Conservation (phyloP, 176 grass and related monocot species). For the Carex pumila region DNA sequence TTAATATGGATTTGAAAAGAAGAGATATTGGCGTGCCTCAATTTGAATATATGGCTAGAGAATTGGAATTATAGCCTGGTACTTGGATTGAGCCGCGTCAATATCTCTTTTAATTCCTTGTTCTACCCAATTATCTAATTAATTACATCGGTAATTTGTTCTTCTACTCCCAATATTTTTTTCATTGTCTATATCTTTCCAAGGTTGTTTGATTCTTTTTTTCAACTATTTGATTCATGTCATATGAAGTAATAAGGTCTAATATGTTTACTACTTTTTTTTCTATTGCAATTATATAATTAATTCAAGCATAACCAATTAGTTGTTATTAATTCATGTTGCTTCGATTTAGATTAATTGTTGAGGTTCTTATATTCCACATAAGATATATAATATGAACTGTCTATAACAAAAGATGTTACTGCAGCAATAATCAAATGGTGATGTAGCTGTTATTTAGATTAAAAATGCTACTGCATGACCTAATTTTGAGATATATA, state of each 20-base stretch:
- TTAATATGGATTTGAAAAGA: slow-evolving; percentile 15
- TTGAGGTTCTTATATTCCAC: neutral
- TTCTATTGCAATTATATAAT: neutral
- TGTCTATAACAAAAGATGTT: neutral
- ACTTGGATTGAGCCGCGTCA: slow-evolving; percentile 93
- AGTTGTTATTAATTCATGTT: neutral
- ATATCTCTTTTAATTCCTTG: slow-evolving; percentile 44
- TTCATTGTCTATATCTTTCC: neutral
- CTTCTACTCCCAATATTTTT: neutral
- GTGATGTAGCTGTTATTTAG: neutral
- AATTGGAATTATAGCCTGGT: slow-evolving; percentile 34
- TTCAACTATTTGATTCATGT: neutral
- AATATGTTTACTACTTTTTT: neutral
- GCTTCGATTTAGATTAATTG: neutral
- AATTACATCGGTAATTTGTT: neutral
- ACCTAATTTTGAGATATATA: neutral
- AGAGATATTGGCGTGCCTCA: slow-evolving; percentile 92
- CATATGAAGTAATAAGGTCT: neutral
- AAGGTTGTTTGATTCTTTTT: neutral
- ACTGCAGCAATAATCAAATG: neutral
- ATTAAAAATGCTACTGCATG: neutral
- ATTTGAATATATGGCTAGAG: slow-evolving; percentile 48
- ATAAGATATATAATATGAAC: neutral
- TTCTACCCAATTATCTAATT: neutral
- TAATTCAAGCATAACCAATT: neutral